Evolutionary conservation across 106 monocot species (phyloP), one percentile per base, ranked within the genome.

Genomic region (Alisma plantagoaquatica): DNA sequence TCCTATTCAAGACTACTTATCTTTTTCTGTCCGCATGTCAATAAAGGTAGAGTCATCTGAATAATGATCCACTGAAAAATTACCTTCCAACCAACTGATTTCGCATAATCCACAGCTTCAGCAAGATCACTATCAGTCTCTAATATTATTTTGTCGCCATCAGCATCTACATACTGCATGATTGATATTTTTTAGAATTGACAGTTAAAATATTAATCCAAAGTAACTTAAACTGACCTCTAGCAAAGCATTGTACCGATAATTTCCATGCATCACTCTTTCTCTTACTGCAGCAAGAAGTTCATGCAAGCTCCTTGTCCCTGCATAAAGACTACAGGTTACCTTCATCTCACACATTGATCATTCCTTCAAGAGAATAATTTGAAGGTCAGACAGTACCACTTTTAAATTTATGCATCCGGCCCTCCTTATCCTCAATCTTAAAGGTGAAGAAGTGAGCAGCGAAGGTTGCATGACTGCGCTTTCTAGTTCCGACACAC

Each of bases 91-190:
- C 88, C 84, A 24, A 73, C 73, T 49, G 62, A 64, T 71, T 63
- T 81, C 24, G 88, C 88, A 68, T 77, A 64, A 41, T 54, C 73
- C 12, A 88, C 72, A 52, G 94, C 94, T 38, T 46, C 70, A 32
- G 51, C 35, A 68, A 96, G 84, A 65, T 96, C 94, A 51, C 11
- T 54, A 68, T 96, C 81, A 6, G 81, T 71, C 35, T 75, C 44
- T 27, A 96, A 62, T 15, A 96, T 49, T 49, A 96, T 74, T 53
- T 50, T 88, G 52, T 88, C 94, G 10, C 78, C 83, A 74, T 96
- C 94, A 59, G 88, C 94, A 73, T 96, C 94, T 46, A 81, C 75
- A 72, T 96, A 96, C 94, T 96, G 72, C 68, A 74, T 2, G 29
- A 46, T 32, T 21, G 21, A 69, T 10, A n/a, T n/a, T n/a, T n/a